Base-by-base conservation (phyloP, 2,329 filamentous ascomycete species). In the Rachicladosporium sp. region DNA sequence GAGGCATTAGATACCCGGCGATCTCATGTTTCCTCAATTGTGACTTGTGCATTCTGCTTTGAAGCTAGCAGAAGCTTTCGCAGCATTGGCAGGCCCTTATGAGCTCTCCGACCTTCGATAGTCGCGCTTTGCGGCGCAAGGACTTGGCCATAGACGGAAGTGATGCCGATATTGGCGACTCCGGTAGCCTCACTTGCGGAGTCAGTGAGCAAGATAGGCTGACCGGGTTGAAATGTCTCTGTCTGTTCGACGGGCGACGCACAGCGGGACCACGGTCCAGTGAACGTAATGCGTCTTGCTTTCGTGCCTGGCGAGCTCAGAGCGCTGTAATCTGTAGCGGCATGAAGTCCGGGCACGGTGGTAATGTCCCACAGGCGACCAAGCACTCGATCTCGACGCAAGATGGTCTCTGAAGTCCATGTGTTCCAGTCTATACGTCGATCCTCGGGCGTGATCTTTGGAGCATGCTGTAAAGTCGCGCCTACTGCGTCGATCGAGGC, bases 381-480 rank as follows among this genome's bases (percentile, higher is more conserved):
- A 10, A 89, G 63, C 0, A 80, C 77, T 6, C 71, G 68, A 37
- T 73, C 64, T 4, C 73, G 68, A 4, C 71, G 66, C 4, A 63
- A 54, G 10, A 88, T 69, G 1, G 74, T 68, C 3, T 65, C 59
- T n/a, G 68, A 62, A 1, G 63, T 63, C 68, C 74, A 76, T 3
- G 52, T 58, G 1, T 47, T 35, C 70, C 80, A 85, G 44, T 78
- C 62, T 6, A 93, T 61, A 43, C 76, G 71, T 2, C 67, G 64
- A 50, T 89, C 76, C 4, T 68, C 61, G 41, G 79, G 73, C 1
- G 62, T 74, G 43, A 94, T 74, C 55, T 94, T 94, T 1, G 76
- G 74, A 1, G 89, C 89, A 51, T 80, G 72, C 5, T 53, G 58
- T 11, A 27, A 7, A 65, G 45, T 10, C 51, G 52, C 35, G 27